Conservation (phyloP, 164 flowering plant species). For the Liquidambar formosana region DNA sequence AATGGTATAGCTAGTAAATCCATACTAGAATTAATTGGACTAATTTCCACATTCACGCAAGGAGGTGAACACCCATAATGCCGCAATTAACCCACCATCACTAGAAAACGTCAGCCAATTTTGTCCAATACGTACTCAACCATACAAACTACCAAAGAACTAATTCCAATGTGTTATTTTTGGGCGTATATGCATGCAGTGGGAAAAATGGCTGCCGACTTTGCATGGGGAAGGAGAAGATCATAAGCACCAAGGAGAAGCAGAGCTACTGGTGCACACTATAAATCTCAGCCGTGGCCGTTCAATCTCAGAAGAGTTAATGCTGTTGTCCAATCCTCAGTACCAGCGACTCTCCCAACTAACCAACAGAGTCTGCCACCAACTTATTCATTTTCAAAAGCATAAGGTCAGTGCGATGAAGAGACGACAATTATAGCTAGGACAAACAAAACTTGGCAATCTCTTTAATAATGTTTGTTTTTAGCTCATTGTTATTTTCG, state of each 20-base stretch:
- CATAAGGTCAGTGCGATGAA: constrained; percentile 20
- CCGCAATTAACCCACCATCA: too few species aligned
- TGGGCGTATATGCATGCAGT: constrained; percentile 37
- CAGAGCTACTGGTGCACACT: constrained; percentile 37
- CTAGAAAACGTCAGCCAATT: too few species aligned
- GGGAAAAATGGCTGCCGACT: constrained; percentile 59
- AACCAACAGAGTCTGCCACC: constrained; percentile 32
- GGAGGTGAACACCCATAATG: too few species aligned
- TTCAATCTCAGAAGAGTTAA: constrained; percentile 16
- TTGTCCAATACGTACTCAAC: too few species aligned
- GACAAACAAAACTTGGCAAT: background rate
- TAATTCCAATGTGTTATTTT: too few species aligned
- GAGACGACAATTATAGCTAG: background rate
- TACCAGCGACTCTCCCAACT: constrained; percentile 28
- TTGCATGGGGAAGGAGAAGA: constrained; percentile 34
- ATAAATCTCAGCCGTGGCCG: constrained; percentile 30
- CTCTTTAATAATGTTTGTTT: background rate
- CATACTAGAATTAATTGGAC: too few species aligned
- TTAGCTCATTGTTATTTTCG: background rate
- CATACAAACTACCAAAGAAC: too few species aligned
- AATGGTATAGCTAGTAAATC: too few species aligned
- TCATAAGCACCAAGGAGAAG: constrained; percentile 22
- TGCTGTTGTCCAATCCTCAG: constrained; percentile 19
- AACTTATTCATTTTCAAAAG: constrained; percentile 17
- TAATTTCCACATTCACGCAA: too few species aligned